Base-by-base conservation (phyloP, 1,284 basidiomycete genomes). In the Ceratobasidium sp. region DNA sequence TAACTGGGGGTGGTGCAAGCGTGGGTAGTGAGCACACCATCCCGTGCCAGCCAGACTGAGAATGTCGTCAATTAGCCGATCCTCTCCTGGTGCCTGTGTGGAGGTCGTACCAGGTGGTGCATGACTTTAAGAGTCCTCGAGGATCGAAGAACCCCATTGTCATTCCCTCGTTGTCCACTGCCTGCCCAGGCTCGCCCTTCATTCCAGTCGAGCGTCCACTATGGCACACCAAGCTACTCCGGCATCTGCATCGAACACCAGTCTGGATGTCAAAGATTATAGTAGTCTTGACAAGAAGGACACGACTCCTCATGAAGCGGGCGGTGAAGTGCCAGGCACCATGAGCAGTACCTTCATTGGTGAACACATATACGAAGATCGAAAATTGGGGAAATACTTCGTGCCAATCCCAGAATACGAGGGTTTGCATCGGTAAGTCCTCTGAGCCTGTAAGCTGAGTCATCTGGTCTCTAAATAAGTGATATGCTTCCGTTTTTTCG, bases 391-490 rank as follows among this genome's bases (percentile, higher is more conserved):
- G 0, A 81, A 86, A 56, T 84, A 87, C 77, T 91, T 90, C 79
- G 87, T 86, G 83, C 90, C 91, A 1, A 88, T 86, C 73, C 83
- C 86, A 3, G 81, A 86, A 1, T 92, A 90, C 78, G 91, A 92
- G 82, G 91, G 90, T 79, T 77, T 85, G 0, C 90, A 91, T 79
- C 86, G 90, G 10, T 92, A 92, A 79, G 89, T 93, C 80, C 87
- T 88, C 89, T 89, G 42, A 86, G 91, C 3, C 3, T 15, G 42
- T 17, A 15, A 3, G 42, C 20, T 4, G 20, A 45, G 2, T 10
- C 42, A 10, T 10, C 93, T 92, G 92, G 92, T 91, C 0, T 87
- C 86, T 81, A 81, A 87, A 42, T 91, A 93, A 80, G 91, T 93
- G 82, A 85, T 83, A 80, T 88, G 88, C 68, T 15, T 54, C 17